Evolutionary conservation across 805 yeast genomes (phyloP).

Genomic region (Starmera quercuum): DNA sequence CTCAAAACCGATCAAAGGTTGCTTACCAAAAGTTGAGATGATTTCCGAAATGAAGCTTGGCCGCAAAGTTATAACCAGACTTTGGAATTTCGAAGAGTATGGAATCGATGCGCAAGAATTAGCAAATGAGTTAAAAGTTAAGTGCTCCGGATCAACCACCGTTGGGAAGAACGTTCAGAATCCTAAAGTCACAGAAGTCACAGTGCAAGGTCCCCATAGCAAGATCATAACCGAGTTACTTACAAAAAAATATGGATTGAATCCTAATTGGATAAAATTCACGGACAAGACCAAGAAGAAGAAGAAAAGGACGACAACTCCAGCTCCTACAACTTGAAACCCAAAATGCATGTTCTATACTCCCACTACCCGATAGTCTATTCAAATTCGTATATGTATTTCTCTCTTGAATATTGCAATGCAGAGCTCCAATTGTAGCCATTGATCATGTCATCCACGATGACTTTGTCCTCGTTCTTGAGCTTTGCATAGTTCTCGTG

Average conservation of each 20-base stretch:
- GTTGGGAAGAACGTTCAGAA: conserved; percentile 51
- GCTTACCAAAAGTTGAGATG: conserved; percentile 57
- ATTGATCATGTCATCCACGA: too few species aligned
- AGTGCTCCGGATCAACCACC: conserved; percentile 87
- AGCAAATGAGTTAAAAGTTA: conserved; percentile 61
- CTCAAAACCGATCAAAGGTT: conserved; percentile 47
- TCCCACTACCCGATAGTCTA: too few species aligned
- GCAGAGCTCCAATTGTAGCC: too few species aligned
- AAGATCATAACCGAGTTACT: conserved; percentile 51
- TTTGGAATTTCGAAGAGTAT: conserved; percentile 63
- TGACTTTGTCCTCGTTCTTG: not conserved
- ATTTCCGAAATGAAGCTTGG: conserved; percentile 74
- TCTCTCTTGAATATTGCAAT: too few species aligned
- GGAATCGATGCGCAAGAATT: conserved; percentile 56
- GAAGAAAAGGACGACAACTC: conserved; percentile 21
- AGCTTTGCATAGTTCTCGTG: conserved; percentile 4
- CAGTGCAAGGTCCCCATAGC: conserved; percentile 89
- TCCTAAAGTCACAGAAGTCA: conserved; percentile 56
- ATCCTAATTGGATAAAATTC: conserved; percentile 54
- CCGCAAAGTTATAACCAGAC: conserved; percentile 68
- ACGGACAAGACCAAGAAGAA: conserved; percentile 57
- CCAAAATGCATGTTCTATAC: too few species aligned
- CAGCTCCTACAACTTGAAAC: not conserved
- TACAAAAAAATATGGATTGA: conserved; percentile 51
- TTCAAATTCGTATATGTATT: too few species aligned